Evolutionary conservation across 805 yeast genomes (phyloP).

Genomic region (Ogataea parapolymorpha): DNA sequence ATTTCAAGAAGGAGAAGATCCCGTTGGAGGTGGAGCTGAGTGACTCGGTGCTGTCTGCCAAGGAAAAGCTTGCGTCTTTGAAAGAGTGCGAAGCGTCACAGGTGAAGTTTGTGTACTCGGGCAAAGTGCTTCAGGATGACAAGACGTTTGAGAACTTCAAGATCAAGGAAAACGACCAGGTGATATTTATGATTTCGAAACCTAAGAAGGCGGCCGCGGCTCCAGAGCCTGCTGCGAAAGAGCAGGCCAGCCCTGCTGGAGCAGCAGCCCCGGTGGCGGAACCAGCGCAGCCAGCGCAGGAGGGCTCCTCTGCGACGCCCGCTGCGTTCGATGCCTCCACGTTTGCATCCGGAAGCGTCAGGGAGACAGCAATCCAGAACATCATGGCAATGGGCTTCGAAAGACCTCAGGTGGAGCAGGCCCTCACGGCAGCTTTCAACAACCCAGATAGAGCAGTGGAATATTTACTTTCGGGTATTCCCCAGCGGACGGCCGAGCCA

Average conservation of each 20-base stretch:
- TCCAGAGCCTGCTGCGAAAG: slow-evolving; percentile 20
- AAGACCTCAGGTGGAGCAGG: slow-evolving; percentile 81
- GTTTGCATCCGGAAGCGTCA: slow-evolving; percentile 72
- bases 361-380: slow-evolving; percentile 74
- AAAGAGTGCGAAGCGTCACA: slow-evolving; percentile 69
- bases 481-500: slow-evolving; percentile 41
- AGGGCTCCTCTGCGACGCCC: slow-evolving; percentile 22
- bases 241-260: slow-evolving; percentile 20
- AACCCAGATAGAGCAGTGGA: slow-evolving; percentile 99
- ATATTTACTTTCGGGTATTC: slow-evolving; percentile 85
- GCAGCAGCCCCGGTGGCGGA: slow-evolving; percentile 25
- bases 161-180: slow-evolving; percentile 80
- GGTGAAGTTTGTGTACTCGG: slow-evolving; percentile 86
- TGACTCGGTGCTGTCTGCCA: slow-evolving; percentile 66
- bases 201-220: slow-evolving; percentile 36
- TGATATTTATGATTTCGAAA: slow-evolving; percentile 86
- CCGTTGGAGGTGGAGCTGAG: slow-evolving; percentile 69
- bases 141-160: slow-evolving; percentile 69
- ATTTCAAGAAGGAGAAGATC: slow-evolving; percentile 88
- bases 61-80: slow-evolving; percentile 64
- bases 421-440: slow-evolving; percentile 91
- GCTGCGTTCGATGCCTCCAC: slow-evolving; percentile 43
- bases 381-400: slow-evolving; percentile 97
- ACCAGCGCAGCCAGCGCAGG: slow-evolving; percentile 22
- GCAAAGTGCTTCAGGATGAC: slow-evolving; percentile 83